phyloP scores from a whole-genome alignment of 129 eudicot genomes.

The Dittrichia graveolens region DNA sequence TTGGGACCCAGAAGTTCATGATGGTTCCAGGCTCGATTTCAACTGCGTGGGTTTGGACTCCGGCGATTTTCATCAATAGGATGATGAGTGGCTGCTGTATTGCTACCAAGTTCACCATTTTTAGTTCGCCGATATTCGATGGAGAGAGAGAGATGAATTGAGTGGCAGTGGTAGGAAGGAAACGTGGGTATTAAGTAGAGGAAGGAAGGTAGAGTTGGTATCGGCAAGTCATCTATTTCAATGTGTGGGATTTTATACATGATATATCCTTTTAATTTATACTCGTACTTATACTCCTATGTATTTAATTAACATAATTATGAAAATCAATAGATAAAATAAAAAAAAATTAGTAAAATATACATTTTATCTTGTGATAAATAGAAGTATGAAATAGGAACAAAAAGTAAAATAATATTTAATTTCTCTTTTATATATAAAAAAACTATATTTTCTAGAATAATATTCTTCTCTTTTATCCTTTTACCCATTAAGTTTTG shows the following conservation, averaged over 20 bases:
- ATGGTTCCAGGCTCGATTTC: constrained; percentile 69
- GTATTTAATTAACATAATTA: too few species aligned
- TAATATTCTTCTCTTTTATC: too few species aligned
- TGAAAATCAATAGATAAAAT: too few species aligned
- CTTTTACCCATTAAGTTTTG: too few species aligned
- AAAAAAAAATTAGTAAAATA: too few species aligned
- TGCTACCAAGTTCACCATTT: constrained; percentile 89
- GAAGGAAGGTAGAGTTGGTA: constrained; percentile 39
- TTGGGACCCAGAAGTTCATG: constrained; percentile 83
- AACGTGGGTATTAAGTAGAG: constrained; percentile 21
- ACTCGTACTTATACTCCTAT: too few species aligned
- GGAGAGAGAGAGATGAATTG: constrained; percentile 2
- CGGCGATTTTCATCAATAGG: constrained; percentile 77
- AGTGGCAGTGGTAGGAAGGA: not conserved
- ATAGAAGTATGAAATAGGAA: too few species aligned
- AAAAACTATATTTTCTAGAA: too few species aligned
- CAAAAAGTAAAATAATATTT: too few species aligned
- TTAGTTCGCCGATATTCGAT: not conserved
- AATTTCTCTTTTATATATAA: too few species aligned
- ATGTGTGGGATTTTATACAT: not conserved
- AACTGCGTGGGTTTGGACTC: constrained; percentile 54
- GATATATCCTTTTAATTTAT: too few species aligned
- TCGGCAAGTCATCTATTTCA: constrained; percentile 38
- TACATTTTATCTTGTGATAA: too few species aligned
- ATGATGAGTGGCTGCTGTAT: constrained; percentile 62